Conservation (phyloP, 371 early-diverging fungal species). For the Haplosporangium sp. region DNA sequence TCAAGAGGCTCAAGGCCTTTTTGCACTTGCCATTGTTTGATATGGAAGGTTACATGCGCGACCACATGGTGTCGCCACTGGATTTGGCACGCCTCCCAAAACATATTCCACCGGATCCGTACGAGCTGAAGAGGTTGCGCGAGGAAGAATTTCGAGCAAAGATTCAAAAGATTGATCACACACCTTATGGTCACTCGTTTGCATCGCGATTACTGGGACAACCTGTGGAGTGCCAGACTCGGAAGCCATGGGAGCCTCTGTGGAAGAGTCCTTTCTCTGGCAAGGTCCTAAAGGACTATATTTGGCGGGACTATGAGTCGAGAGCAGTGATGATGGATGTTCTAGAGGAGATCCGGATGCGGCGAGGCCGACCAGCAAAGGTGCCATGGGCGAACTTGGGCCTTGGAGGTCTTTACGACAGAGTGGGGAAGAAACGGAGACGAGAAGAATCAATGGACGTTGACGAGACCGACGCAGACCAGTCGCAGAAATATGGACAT, state of each 20-base stretch:
- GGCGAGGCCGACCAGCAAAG: constrained; percentile 49
- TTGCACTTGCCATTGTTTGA: constrained; percentile 73
- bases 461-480: constrained; percentile 2
- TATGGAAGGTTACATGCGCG: constrained; percentile 63
- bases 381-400: constrained; percentile 23
- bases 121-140: constrained; percentile 28
- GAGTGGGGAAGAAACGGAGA: constrained; percentile 34
- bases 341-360: constrained; percentile 60
- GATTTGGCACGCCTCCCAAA: constrained; percentile 58
- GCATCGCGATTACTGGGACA: constrained; percentile 77
- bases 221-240: constrained; percentile 62
- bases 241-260: constrained; percentile 61
- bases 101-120: constrained; percentile 49
- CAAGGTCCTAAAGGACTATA: constrained; percentile 55
- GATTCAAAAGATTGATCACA: constrained; percentile 56
- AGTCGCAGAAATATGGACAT: neutral
- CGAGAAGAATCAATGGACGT: constrained; percentile 14
- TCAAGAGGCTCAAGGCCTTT: constrained; percentile 67
- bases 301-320: constrained; percentile 75
- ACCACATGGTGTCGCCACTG: constrained; percentile 51
- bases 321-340: constrained; percentile 60
- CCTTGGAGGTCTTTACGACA: constrained; percentile 8
- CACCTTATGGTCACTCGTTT: constrained; percentile 78
- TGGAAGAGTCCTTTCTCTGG: constrained; percentile 54
- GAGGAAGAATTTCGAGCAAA: constrained; percentile 45